Conservation (phyloP, 805 yeast genomes). For the Wickerhamiella qilinensis region DNA sequence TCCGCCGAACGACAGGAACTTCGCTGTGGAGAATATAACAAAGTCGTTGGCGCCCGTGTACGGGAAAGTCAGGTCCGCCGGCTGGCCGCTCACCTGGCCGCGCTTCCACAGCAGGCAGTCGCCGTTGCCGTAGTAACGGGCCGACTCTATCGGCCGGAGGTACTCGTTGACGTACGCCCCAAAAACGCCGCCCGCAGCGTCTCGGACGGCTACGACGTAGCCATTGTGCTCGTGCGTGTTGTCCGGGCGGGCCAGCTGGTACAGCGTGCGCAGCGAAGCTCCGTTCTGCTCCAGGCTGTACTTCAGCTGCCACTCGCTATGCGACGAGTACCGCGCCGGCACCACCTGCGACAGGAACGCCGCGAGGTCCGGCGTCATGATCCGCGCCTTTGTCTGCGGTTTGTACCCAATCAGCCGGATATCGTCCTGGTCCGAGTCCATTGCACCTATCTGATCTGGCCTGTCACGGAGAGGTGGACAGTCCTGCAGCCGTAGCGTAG, state of each 20-base stretch:
- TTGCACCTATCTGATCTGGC: no score
- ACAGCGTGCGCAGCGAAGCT: constrained; percentile 66
- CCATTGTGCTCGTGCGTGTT: constrained; percentile 32
- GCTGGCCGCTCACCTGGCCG: constrained; percentile 32
- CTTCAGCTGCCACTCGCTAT: constrained; percentile 57
- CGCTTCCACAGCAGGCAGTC: constrained; percentile 80
- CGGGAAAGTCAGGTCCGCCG: no score
- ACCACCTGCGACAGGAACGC: constrained; percentile 55
- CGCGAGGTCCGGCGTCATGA: constrained; percentile 50
- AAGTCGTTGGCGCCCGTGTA: constrained; percentile 82
- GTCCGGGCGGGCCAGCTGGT: constrained; percentile 36
- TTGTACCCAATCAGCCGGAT: constrained; percentile 41
- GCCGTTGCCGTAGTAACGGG: constrained; percentile 79
- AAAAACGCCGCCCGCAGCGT: constrained; percentile 44
- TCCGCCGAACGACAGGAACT: constrained; percentile 72
- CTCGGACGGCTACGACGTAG: constrained; percentile 58
- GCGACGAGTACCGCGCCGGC: constrained; percentile 66
- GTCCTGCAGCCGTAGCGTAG: no score
- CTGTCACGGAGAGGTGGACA: no score
- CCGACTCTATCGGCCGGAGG: constrained; percentile 48
- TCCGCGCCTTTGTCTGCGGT: constrained; percentile 36
- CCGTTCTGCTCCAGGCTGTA: constrained; percentile 92
- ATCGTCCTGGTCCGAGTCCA: no score
- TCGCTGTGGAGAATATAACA: constrained; percentile 62
- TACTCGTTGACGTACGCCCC: constrained; percentile 66